Percentiles rank a stretch among this genome's conserved stretches.
These are phyloP conservation scores for Firmiana major DNA, from an alignment of 345 rosid genomes.

Conservation along the genomic window DNA sequence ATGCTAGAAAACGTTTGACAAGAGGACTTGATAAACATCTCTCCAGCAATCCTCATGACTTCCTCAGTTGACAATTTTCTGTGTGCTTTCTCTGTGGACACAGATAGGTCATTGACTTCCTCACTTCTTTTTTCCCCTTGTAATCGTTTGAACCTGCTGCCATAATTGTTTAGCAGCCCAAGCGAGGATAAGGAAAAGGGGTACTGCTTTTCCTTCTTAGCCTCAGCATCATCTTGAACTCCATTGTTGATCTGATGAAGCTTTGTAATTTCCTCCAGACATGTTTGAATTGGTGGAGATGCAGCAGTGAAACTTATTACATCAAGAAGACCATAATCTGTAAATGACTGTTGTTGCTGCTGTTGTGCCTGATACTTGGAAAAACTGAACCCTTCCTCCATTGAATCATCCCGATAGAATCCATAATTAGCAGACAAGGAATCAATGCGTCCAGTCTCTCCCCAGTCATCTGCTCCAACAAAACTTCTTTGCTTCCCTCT, in stretches of 20 bases:
- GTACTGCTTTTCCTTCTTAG: conserved; percentile 14
- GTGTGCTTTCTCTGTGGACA: not conserved
- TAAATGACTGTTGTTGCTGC: conserved; percentile 12
- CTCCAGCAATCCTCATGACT: conserved; percentile 45
- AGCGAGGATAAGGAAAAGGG: conserved; percentile 31
- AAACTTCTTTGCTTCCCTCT: not conserved
- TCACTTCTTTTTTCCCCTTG: conserved; percentile 17
- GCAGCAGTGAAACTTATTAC: conserved; percentile 17
- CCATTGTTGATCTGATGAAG: conserved; percentile 11
- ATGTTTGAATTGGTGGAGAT: conserved; percentile 30
- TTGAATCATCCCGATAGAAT: conserved; percentile 14
- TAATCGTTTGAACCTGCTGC: conserved; percentile 20
- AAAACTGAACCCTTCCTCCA: conserved; percentile 11
- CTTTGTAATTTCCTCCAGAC: conserved; percentile 24
- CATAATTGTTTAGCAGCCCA: conserved; percentile 33
- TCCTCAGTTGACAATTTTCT: conserved; percentile 35
- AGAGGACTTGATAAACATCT: conserved; percentile 33
- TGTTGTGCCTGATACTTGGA: conserved; percentile 20
- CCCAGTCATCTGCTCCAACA: conserved; percentile 20
- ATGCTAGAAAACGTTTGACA: conserved; percentile 5
- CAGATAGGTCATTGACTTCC: conserved; percentile 2
- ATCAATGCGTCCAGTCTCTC: conserved; percentile 8
- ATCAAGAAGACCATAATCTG: conserved; percentile 22
- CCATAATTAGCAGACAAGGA: conserved; percentile 18
- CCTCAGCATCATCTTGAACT: conserved; percentile 3